Evolutionary conservation across 192 early-diverging fungal species (phyloP), one percentile per base, ranked within the genome.

Genomic region (Podila epigama): DNA sequence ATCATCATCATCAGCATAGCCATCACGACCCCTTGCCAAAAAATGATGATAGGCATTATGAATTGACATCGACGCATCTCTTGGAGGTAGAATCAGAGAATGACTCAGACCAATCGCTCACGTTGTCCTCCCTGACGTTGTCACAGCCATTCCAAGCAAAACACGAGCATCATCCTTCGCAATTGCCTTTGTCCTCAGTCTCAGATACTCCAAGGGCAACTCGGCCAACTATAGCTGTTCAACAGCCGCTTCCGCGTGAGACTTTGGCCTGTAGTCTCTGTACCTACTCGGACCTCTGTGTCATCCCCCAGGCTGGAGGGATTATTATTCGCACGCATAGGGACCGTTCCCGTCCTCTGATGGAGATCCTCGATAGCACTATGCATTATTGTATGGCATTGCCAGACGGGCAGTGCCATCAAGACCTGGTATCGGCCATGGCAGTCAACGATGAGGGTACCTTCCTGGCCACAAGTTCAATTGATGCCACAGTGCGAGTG

Each of bases 381-480:
- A 12, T 72, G 18, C 54, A 48, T n/a, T 2, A 59, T 13, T 9
- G 44, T 22, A 25, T 72, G 9, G 13, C 22, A 7, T 20, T 36
- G 4, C 51, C 35, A 5, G 42, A 27, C 13, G 65, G 15, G 5
- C 27, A 58, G 16, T 28, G 28, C 13, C 72, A 75, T 62, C 72
- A 65, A 16, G 72, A 68, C 42, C 29, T 75, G 48, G 33, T 75
- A 52, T 75, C 72, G 11, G 64, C 65, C 1, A 55, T 68, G 72
- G 72, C 65, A 5, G 65, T 75, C 15, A 75, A 75, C 34, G 65
- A 75, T 8, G 9, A 34, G 27, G 72, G 65, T 18, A 56, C 60
- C 1, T 10, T 75, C 3, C 28, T 75, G 20, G 72, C 29, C 0
- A 29, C 60, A 4, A 61, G 72, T 18, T 75, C 72, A 16, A 75